These are phyloP conservation scores for Malassezia equina DNA, from an alignment of 1,284 basidiomycete species.

Conservation along the genomic window DNA sequence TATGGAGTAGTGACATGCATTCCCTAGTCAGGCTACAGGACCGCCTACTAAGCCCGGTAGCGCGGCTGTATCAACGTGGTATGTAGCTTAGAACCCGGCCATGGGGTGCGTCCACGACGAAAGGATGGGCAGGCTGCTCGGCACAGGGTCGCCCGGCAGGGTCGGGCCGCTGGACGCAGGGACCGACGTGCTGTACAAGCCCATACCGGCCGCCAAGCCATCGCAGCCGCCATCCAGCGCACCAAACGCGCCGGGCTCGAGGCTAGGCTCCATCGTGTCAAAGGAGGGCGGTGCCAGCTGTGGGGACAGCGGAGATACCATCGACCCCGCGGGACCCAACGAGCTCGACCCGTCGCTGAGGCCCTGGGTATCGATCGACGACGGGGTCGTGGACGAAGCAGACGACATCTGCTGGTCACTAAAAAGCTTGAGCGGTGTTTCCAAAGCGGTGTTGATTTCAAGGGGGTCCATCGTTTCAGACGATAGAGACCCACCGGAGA, in stretches of 20 bases:
- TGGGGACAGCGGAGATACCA: conserved; percentile 15
- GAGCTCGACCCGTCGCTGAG: conserved; percentile 3
- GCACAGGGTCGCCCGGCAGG: conserved; percentile 2
- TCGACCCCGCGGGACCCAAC: neutral
- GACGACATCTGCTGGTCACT: conserved; percentile 9
- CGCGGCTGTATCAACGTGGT: neutral
- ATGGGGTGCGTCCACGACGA: conserved; percentile 13
- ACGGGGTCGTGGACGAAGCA: conserved; percentile 2
- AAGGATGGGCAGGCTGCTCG: conserved; percentile 14
- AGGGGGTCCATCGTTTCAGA: conserved; percentile 2
- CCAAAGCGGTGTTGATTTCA: conserved; percentile 9
- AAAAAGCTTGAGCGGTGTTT: conserved; percentile 17
- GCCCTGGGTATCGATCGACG: conserved; percentile 9
- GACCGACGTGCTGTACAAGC: conserved; percentile 13
- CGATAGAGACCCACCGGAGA: neutral
- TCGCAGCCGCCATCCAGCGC: neutral
- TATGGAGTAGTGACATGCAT: neutral
- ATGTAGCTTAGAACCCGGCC: neutral
- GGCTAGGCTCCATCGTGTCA: conserved; percentile 4
- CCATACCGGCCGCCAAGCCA: neutral
- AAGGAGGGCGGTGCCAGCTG: conserved; percentile 12
- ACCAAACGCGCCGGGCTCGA: neutral
- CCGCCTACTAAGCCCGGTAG: neutral
- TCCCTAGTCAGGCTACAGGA: neutral
- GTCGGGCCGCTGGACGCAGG: neutral